phyloP scores from a whole-genome alignment of 345 rosid species.

The Corchorus capsularis region DNA sequence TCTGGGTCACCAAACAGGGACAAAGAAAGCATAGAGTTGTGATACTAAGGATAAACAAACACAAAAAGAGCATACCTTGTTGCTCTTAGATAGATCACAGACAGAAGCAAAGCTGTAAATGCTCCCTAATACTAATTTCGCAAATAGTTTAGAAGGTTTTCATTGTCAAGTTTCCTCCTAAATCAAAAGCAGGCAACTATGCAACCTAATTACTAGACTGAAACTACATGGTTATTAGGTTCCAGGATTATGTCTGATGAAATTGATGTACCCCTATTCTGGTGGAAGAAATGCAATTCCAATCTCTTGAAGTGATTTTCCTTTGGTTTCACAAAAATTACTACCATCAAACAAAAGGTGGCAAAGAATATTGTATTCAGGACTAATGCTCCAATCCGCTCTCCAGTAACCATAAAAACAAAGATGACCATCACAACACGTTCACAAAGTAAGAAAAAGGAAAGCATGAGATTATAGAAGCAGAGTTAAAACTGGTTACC shows the following conservation, averaged over 20 bases:
- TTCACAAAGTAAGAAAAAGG: not conserved
- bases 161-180: not conserved
- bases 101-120: not conserved
- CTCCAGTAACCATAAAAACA: conserved; percentile 79
- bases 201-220: not conserved
- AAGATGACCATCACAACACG: not conserved
- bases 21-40: not conserved
- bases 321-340: conserved; percentile 79
- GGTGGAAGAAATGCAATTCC: conserved; percentile 69
- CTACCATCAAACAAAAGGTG: conserved; percentile 70
- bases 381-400: conserved; percentile 69
- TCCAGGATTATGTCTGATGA: not conserved
- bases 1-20: not conserved
- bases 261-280: conserved; percentile 34
- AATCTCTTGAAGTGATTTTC: conserved; percentile 91
- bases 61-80: not conserved
- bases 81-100: not conserved
- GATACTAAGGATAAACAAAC: not conserved
- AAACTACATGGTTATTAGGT: not conserved
- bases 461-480: conserved; percentile 2
- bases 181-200: too few relatives aligned
- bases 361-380: conserved; percentile 70
- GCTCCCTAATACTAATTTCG: not conserved
- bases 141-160: not conserved
- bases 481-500: conserved; percentile 48